Conservation (phyloP, 805 yeast species). For the Nakazawaea wickerhamii region DNA sequence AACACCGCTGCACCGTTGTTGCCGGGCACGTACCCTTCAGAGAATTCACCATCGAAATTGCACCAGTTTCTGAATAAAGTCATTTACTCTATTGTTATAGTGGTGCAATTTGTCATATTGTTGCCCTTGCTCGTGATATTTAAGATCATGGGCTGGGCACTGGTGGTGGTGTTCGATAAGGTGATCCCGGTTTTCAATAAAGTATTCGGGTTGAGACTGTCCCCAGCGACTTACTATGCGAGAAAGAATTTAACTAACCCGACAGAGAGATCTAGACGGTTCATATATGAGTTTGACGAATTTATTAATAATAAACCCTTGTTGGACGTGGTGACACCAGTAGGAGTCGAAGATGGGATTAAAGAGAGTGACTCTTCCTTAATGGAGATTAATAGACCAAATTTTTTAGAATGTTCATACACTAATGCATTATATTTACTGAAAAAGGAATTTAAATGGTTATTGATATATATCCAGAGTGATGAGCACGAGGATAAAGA, state of each 20-base stretch:
- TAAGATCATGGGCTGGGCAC: conserved; percentile 16
- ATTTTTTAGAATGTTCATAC: conserved; percentile 70
- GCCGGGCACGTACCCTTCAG: conserved; percentile 22
- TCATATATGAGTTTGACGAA: conserved; percentile 28
- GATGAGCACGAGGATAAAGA: conserved; percentile 61
- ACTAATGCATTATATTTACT: conserved; percentile 71
- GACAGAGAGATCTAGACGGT: conserved; percentile 27
- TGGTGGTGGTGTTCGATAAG: conserved; percentile 18
- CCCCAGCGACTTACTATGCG: conserved; percentile 10
- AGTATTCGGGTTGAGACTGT: conserved; percentile 17
- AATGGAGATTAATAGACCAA: conserved; percentile 23
- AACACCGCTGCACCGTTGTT: conserved; percentile 8
- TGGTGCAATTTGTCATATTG: conserved; percentile 18
- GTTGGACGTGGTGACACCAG: not conserved
- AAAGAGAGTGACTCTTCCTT: conserved; percentile 13
- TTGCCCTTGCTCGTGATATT: conserved; percentile 23
- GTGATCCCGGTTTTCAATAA: conserved; percentile 20
- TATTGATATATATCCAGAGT: conserved; percentile 69
- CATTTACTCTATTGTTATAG: conserved; percentile 13
- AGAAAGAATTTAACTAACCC: conserved; percentile 19
- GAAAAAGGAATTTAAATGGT: conserved; percentile 63
- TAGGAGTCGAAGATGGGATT: conserved; percentile 6
- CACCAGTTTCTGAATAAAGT: conserved; percentile 17
- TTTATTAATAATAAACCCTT: conserved; percentile 11
- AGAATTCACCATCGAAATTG: conserved; percentile 15